Percentiles rank a stretch among this genome's conserved stretches.
These are phyloP conservation scores for Chamaecyparis obtusa DNA, from an alignment of 75 land plant genomes.

Conservation along the genomic window DNA sequence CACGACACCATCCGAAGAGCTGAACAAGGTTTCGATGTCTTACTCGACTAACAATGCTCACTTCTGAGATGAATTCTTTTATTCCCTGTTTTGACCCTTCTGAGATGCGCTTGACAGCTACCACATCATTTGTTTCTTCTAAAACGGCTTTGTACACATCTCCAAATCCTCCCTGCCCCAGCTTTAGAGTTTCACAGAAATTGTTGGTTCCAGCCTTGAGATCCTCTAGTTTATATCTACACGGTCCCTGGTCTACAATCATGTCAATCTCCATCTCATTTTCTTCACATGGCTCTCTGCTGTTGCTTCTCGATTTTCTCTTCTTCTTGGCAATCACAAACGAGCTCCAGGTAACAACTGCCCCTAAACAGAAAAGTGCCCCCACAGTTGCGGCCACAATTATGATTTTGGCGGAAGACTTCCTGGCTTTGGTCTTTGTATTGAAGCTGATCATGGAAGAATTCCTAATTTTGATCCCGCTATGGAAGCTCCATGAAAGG, in stretches of 20 bases:
- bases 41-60: conserved; percentile 40
- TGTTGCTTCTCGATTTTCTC: neutral
- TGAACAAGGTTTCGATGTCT: conserved; percentile 59
- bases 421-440: neutral
- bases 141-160: conserved; percentile 38
- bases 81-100: conserved; percentile 32
- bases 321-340: neutral
- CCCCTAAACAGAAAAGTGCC: neutral
- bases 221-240: conserved; percentile 26
- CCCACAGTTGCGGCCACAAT: neutral
- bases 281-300: neutral
- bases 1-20: conserved; percentile 41
- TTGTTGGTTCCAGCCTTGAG: conserved; percentile 34
- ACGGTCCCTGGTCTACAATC: conserved; percentile 23
- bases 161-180: conserved; percentile 73
- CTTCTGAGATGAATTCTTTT: conserved; percentile 48
- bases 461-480: no score
- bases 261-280: neutral
- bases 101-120: conserved; percentile 52
- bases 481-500: neutral
- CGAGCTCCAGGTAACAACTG: neutral
- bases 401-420: neutral
- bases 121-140: neutral
- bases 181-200: conserved; percentile 40
- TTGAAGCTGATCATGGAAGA: no score